These are phyloP conservation scores for Mucor piriformis DNA, from an alignment of 371 early-diverging fungal species.

Conservation along the genomic window DNA sequence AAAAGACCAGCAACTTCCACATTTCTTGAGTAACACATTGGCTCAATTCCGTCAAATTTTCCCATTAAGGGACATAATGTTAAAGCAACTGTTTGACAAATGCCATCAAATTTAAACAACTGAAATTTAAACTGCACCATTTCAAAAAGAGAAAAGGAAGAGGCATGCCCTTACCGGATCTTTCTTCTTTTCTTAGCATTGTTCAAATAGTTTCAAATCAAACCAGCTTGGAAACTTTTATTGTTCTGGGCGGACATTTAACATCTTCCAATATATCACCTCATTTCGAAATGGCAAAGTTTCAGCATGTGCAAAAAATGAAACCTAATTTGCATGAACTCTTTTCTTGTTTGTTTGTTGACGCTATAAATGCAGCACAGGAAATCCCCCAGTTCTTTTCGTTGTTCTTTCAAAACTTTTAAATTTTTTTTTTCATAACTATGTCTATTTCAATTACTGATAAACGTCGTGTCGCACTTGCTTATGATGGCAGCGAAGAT, in stretches of 20 bases:
- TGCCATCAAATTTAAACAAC: slow-evolving; percentile 72
- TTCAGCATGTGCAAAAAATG: not conserved
- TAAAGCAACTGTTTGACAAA: slow-evolving; percentile 81
- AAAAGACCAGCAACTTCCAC: slow-evolving; percentile 76
- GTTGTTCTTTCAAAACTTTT: too few relatives aligned
- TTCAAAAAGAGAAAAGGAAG: not conserved
- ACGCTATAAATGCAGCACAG: not conserved
- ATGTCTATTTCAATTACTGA: slow-evolving; percentile 51
- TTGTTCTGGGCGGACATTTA: too few relatives aligned
- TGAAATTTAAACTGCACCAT: slow-evolving; percentile 43
- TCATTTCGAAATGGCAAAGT: not conserved
- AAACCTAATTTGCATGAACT: not conserved
- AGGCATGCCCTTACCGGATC: too few relatives aligned
- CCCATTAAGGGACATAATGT: slow-evolving; percentile 90
- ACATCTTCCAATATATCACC: not conserved
- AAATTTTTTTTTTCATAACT: too few relatives aligned
- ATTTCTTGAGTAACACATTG: slow-evolving; percentile 90
- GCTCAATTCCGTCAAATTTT: slow-evolving; percentile 73
- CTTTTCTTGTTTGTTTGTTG: not conserved
- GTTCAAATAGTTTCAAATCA: not conserved
- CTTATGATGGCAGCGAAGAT: slow-evolving; percentile 56
- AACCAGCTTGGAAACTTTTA: too few relatives aligned
- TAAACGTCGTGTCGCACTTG: slow-evolving; percentile 52
- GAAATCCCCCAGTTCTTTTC: too few relatives aligned
- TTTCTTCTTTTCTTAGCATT: not conserved